phyloP scores from a whole-genome alignment of 768 basidiomycete genomes.

The Tulasnella sp. region DNA sequence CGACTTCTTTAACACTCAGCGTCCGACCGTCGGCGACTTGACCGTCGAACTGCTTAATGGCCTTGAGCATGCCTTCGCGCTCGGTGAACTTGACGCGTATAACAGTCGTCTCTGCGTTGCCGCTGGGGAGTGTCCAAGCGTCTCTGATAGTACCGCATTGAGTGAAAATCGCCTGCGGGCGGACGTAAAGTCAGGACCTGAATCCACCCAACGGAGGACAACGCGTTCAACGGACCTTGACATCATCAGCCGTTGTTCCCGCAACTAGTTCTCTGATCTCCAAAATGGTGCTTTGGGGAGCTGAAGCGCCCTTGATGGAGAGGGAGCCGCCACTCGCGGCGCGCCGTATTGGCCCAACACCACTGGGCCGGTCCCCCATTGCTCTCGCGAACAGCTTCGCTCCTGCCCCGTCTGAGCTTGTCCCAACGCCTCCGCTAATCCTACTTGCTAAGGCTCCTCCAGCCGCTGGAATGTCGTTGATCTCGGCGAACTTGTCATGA shows the following conservation, averaged over 20 bases:
- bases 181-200: background rate
- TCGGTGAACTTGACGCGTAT: constrained; percentile 22
- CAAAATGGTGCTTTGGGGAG: constrained; percentile 14
- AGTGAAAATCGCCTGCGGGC: constrained; percentile 17
- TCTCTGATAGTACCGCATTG: constrained; percentile 21
- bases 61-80: constrained; percentile 15
- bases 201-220: background rate
- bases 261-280: constrained; percentile 21
- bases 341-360: constrained; percentile 9
- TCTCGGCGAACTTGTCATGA: constrained; percentile 26
- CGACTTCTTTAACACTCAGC: constrained; percentile 23
- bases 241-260: constrained; percentile 20
- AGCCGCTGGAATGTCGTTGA: constrained; percentile 15
- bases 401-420: background rate
- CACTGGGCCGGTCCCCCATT: constrained; percentile 14
- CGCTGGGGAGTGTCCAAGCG: constrained; percentile 19
- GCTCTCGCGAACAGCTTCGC: constrained; percentile 20
- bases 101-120: constrained; percentile 13
- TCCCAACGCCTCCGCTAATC: constrained; percentile 13
- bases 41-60: constrained; percentile 23
- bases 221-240: constrained; percentile 7
- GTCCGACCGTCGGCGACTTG: constrained; percentile 22
- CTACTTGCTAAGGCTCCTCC: constrained; percentile 19
- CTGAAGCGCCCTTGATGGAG: constrained; percentile 23
- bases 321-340: constrained; percentile 19